phyloP scores from a whole-genome alignment of 106 monocot genomes.

The Vanilla planifolia region DNA sequence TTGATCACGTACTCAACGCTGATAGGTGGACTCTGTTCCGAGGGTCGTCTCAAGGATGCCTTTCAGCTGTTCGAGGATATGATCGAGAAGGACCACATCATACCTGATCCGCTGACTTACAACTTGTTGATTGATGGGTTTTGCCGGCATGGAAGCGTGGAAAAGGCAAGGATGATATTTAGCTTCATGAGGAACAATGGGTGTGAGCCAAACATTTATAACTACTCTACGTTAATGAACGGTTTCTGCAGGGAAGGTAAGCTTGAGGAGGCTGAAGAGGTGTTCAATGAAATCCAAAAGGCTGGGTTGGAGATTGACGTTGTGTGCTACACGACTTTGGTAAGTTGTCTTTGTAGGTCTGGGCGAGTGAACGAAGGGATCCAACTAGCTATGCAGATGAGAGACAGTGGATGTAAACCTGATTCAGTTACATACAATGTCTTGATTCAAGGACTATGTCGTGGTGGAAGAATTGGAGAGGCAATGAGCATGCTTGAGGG shows the following conservation, averaged over 20 bases:
- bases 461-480: conserved; percentile 42
- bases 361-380: conserved; percentile 64
- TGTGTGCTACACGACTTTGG: conserved; percentile 65
- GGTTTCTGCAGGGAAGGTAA: conserved; percentile 59
- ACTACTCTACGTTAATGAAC: conserved; percentile 72
- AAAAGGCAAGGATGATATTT: conserved; percentile 51
- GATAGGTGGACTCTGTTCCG: conserved; percentile 48
- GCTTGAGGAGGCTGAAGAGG: conserved; percentile 40
- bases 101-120: conserved; percentile 61
- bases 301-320: conserved; percentile 36
- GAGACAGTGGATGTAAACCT: conserved; percentile 31
- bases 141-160: conserved; percentile 49
- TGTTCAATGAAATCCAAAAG: conserved; percentile 67
- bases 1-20: conserved; percentile 80
- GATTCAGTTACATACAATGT: conserved; percentile 67
- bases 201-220: conserved; percentile 71
- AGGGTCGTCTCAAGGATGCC: conserved; percentile 57
- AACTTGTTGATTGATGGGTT: conserved; percentile 83
- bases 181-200: conserved; percentile 72
- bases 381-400: conserved; percentile 65
- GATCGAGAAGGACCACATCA: conserved; percentile 61
- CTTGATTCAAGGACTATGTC: conserved; percentile 67
- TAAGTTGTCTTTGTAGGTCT: conserved; percentile 47
- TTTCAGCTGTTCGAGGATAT: conserved; percentile 93
- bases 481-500: conserved; percentile 58